phyloP scores from a whole-genome alignment of 164 flowering plant species.

The Kalanchoe fedtschenkoi region DNA sequence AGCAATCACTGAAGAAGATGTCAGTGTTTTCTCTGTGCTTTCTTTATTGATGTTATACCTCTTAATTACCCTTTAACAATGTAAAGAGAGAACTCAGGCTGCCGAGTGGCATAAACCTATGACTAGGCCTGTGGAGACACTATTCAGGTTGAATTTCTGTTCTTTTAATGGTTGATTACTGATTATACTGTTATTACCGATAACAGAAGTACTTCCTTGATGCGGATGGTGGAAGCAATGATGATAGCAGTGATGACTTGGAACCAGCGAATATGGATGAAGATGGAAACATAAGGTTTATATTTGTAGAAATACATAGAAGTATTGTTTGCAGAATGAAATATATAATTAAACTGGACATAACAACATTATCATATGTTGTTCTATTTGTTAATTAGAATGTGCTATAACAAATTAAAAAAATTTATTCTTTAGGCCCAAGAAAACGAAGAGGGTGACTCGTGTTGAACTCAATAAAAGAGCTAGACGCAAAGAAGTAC shows the following conservation, averaged over 20 bases:
- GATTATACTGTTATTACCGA: not conserved
- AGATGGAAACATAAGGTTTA: not conserved
- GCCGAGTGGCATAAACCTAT: not conserved
- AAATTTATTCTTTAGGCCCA: conserved; percentile 15
- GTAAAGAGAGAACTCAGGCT: not conserved
- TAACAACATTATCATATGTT: not conserved
- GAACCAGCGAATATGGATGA: not conserved
- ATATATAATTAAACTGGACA: no score
- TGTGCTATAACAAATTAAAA: not conserved
- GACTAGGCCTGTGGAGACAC: not conserved
- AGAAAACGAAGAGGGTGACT: no score
- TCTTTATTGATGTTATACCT: conserved; percentile 1
- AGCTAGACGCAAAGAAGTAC: conserved; percentile 24
- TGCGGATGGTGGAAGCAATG: conserved; percentile 7
- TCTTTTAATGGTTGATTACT: not conserved
- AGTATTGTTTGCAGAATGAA: not conserved
- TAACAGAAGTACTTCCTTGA: conserved; percentile 9
- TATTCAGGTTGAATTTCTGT: not conserved
- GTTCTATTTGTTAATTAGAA: not conserved
- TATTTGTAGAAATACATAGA: no score
- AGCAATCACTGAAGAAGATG: conserved; percentile 68
- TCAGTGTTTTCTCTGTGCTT: conserved; percentile 27
- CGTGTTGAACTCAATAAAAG: conserved; percentile 66
- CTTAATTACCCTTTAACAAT: not conserved
- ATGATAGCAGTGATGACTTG: not conserved